Conservation (phyloP, 2,329 filamentous ascomycete species). For the Neofusicoccum laricinum region DNA sequence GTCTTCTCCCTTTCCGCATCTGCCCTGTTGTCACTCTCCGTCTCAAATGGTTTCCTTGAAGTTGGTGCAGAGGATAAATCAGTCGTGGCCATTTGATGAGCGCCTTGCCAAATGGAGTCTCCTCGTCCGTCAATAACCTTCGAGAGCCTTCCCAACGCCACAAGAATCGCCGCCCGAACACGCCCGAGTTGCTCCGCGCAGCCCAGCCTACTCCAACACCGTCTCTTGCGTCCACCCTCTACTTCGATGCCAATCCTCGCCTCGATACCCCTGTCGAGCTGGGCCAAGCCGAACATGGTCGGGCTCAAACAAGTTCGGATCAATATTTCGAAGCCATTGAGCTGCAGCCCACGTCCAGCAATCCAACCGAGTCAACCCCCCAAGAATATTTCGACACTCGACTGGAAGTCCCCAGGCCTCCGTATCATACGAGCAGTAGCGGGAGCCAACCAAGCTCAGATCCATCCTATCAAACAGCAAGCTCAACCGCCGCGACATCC, state of each 20-base stretch:
- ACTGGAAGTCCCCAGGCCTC: not conserved
- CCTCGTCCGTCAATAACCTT: not conserved
- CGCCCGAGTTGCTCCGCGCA: not conserved
- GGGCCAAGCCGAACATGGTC: too few relatives aligned
- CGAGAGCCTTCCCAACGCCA: not conserved
- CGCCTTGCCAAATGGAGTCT: not conserved
- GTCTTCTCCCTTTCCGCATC: not conserved
- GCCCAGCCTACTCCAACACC: not conserved
- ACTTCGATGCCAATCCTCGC: not conserved
- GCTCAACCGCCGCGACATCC: not conserved
- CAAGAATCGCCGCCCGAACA: not conserved
- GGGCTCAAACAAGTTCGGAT: not conserved
- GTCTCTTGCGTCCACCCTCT: not conserved
- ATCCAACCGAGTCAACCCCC: not conserved
- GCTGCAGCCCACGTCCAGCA: not conserved
- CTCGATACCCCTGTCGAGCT: not conserved
- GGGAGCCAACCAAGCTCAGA: not conserved
- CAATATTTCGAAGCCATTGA: not conserved
- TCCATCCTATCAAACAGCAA: not conserved
- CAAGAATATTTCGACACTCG: not conserved
- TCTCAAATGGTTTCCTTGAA: not conserved
- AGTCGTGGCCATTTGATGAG: not conserved
- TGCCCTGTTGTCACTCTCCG: not conserved
- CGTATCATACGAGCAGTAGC: too few relatives aligned
- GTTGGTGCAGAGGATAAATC: not conserved